Conservation (phyloP, 169 alveolate species). For the Nephromyces sp. region DNA sequence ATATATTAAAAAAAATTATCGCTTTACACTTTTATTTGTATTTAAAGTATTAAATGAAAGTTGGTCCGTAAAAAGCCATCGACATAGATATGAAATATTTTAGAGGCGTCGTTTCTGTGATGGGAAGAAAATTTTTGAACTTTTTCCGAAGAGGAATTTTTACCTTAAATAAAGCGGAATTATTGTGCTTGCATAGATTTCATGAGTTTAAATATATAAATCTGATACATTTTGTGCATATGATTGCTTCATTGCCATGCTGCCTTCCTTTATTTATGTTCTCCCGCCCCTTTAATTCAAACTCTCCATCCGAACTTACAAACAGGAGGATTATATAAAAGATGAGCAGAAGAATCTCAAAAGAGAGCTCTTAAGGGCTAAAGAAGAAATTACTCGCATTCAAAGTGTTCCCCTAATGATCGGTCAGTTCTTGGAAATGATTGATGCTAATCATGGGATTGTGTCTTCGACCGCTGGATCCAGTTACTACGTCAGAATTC, state of each 20-base stretch:
- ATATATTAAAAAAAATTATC: too few species aligned
- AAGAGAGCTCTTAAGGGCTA: slow-evolving; percentile 89
- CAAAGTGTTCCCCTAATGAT: slow-evolving; percentile 95
- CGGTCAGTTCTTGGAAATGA: slow-evolving; percentile 95
- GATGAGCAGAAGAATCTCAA: slow-evolving; percentile 94
- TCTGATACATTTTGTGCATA: neutral
- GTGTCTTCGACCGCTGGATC: slow-evolving; percentile 93
- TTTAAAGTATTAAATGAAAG: too few species aligned
- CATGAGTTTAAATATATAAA: neutral
- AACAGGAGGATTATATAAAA: slow-evolving; percentile 73
- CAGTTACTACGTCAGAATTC: slow-evolving; percentile 90
- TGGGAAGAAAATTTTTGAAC: neutral
- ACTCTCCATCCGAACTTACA: neutral
- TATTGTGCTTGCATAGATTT: neutral
- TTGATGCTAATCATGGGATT: slow-evolving; percentile 91
- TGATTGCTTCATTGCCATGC: neutral
- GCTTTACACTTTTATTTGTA: too few species aligned
- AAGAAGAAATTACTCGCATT: slow-evolving; percentile 92
- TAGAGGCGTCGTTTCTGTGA: too few species aligned
- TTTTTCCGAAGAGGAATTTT: neutral
- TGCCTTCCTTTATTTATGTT: neutral
- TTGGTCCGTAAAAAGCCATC: too few species aligned
- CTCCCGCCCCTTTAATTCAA: neutral
- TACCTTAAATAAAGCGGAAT: neutral
- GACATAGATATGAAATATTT: too few species aligned